Base-by-base conservation (phyloP, 2,329 filamentous ascomycete species). In the Mycosphaerella sp. region DNA sequence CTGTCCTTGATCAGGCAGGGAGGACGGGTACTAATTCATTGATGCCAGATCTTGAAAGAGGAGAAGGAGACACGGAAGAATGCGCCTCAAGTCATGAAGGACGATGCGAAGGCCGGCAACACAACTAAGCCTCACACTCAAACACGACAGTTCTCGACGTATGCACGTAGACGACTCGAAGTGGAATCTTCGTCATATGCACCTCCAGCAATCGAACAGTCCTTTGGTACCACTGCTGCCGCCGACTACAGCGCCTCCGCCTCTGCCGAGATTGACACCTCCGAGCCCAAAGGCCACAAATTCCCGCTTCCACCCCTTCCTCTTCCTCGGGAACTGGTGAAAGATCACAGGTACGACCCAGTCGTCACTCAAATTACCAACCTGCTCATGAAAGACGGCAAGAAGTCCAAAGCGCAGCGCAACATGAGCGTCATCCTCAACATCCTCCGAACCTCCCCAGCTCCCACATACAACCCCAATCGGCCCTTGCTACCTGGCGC, bases 401-500 rank as follows among this genome's bases (percentile, higher is more conserved):
- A 96, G 77, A 82, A 95, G 69, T 86, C 86, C 67, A 80, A 82
- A 70, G 93, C 93, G n/a, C 89, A 98, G 72, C 66, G 95, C 87
- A 86, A 95, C 73, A 90, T 96, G 84, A 80, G 85, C 56, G 78
- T 83, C 66, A 85, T 95, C 67, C 83, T 97, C 69, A 88, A 82
- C 61, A 75, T 85, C 70, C 86, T 98, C 57, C 89, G 92, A 66
- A 95, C 89, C 40, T 81, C 89, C 3, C 82, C 91, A 2, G 80
- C 91, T 10, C 93, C 93, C 14, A 84, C 81, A 59, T 77, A 86
- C 67, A 88, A 85, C 70, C 82, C 87, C 21, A 74, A 78, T 56
- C 84, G 81, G 51, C 84, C 86, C 12, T 81, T 93, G 31, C 76
- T 92, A 34, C 86, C 89, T 2, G 87, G 87, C 53, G 78, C 67